Evolutionary conservation across 2,329 filamentous ascomycete genomes (phyloP).

Genomic region (Beauveria scarabaeidicola): DNA sequence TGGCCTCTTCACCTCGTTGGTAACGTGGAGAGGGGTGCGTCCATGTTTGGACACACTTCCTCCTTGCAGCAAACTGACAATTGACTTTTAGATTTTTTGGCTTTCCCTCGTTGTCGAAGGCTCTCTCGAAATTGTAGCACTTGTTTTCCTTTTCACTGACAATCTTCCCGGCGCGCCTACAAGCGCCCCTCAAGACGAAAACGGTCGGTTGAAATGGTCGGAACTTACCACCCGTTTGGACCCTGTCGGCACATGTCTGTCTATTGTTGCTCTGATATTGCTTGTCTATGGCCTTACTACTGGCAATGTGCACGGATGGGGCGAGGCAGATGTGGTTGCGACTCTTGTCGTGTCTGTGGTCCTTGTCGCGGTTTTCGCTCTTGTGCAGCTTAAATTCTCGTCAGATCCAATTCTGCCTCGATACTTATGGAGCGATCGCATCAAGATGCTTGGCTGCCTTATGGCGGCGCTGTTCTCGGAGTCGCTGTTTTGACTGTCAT

Average conservation of each 20-base stretch:
- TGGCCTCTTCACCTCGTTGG: slow-evolving; percentile 11
- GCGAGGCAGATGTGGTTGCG: slow-evolving; percentile 4
- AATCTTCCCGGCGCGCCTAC: slow-evolving; percentile 7
- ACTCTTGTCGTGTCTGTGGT: slow-evolving; percentile 8
- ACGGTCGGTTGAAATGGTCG: slow-evolving; percentile 1
- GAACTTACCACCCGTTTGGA: slow-evolving; percentile 3
- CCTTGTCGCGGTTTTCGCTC: slow-evolving; percentile 5
- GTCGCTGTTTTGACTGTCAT: slow-evolving; percentile 13
- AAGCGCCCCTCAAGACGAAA: background rate
- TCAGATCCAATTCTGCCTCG: slow-evolving; percentile 8
- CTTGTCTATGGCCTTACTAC: slow-evolving; percentile 11
- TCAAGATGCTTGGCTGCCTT: slow-evolving; percentile 9
- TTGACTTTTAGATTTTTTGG: slow-evolving; percentile 10
- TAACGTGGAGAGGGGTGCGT: slow-evolving; percentile 11
- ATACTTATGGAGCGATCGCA: slow-evolving; percentile 10
- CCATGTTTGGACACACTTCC: background rate
- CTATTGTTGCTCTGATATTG: slow-evolving; percentile 7
- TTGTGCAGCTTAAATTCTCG: slow-evolving; percentile 4
- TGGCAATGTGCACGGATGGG: slow-evolving; percentile 11
- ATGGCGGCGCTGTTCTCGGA: slow-evolving; percentile 12
- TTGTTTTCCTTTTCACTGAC: slow-evolving; percentile 8
- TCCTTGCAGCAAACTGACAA: background rate
- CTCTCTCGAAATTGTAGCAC: slow-evolving; percentile 6
- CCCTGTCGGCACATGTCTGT: slow-evolving; percentile 6
- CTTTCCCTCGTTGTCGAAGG: slow-evolving; percentile 10